phyloP scores from a whole-genome alignment of 805 yeast genomes.

The Monosporozyma unispora region DNA sequence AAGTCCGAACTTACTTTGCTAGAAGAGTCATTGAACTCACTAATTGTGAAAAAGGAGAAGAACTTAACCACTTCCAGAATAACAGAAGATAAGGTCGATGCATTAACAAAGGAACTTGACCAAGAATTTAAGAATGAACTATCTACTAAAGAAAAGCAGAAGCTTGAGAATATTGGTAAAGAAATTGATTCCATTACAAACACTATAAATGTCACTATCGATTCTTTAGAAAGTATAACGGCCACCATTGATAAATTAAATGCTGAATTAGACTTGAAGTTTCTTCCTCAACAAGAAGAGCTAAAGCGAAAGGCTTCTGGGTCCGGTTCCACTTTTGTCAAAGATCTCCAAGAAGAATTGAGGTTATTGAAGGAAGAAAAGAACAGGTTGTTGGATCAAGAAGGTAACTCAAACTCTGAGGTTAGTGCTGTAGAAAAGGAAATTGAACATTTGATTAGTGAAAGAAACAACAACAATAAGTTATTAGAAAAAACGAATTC shows the following conservation, averaged over 20 bases:
- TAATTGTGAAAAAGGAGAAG: constrained; percentile 32
- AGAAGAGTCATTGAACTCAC: constrained; percentile 36
- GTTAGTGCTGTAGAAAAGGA: constrained; percentile 22
- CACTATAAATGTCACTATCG: constrained; percentile 31
- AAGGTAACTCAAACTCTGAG: constrained; percentile 27
- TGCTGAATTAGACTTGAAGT: constrained; percentile 50
- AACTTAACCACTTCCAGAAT: constrained; percentile 30
- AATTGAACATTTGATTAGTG: constrained; percentile 22
- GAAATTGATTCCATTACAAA: constrained; percentile 39
- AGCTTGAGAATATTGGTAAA: constrained; percentile 35
- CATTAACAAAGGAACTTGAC: constrained; percentile 40
- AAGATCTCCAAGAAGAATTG: constrained; percentile 13
- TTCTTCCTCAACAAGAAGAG: constrained; percentile 44
- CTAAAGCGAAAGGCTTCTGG: constrained; percentile 22
- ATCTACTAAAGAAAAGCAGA: constrained; percentile 39
- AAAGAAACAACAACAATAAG: constrained; percentile 30
- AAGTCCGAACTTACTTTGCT: constrained; percentile 34
- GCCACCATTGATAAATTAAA: constrained; percentile 30
- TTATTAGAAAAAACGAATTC: constrained; percentile 43
- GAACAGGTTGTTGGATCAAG: constrained; percentile 21
- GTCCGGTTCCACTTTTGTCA: constrained; percentile 9
- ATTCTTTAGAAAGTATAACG: constrained; percentile 18
- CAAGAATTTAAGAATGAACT: constrained; percentile 48
- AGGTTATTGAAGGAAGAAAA: constrained; percentile 22
- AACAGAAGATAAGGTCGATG: constrained; percentile 32